A percentile compares a stretch with the other conserved stretches of the same genome.
Conservation (phyloP, 495 filamentous ascomycete genomes). For the Hypoxylon cercidicola region DNA sequence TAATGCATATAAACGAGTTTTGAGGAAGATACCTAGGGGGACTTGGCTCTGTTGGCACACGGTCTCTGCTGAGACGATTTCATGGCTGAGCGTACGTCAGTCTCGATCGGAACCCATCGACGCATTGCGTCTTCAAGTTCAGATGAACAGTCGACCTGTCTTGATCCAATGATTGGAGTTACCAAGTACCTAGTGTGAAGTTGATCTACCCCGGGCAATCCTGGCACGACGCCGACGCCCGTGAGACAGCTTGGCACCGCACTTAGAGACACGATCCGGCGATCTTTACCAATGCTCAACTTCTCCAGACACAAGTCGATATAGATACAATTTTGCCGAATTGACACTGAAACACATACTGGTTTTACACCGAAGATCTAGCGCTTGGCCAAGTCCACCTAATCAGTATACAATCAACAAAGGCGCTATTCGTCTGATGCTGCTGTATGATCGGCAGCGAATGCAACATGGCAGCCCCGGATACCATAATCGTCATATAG, state of each 20-base stretch:
- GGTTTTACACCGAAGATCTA: not conserved
- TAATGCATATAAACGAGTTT: too few species aligned
- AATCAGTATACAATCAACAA: not conserved
- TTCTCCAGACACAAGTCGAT: not conserved
- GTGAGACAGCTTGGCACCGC: not conserved
- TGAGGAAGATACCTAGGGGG: too few species aligned
- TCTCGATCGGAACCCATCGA: not conserved
- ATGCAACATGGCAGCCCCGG: not conserved
- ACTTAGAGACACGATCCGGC: not conserved
- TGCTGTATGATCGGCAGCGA: not conserved
- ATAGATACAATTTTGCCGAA: not conserved
- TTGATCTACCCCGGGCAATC: not conserved
- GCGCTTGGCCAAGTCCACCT: not conserved
- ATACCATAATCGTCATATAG: not conserved
- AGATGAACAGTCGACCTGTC: not conserved
- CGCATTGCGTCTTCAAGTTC: not conserved
- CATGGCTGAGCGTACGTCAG: not conserved
- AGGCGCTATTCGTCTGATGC: not conserved
- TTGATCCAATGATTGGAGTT: not conserved
- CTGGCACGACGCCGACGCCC: not conserved
- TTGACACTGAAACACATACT: not conserved
- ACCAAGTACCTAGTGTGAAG: too few species aligned
- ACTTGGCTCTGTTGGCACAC: too few species aligned
- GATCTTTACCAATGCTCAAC: not conserved
- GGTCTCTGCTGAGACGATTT: not conserved